Evolutionary conservation across 1,139 yeast species (phyloP).

Genomic region (Pneumocystis murina): DNA sequence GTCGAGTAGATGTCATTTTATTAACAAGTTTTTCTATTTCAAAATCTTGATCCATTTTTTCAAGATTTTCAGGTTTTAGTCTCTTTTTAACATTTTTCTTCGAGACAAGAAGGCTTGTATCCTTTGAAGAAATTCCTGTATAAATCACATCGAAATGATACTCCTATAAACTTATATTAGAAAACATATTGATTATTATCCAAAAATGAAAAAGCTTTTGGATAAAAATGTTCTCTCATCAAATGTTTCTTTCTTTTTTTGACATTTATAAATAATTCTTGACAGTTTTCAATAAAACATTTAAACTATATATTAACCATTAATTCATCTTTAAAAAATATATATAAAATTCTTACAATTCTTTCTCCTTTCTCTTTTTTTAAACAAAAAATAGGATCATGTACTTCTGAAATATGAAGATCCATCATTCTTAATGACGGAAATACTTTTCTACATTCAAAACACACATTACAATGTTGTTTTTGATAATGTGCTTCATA

Average conservation of each 20-base stretch:
- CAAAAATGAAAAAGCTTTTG: conserved; percentile 28
- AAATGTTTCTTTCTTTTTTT: conserved; percentile 34
- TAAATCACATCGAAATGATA: neutral
- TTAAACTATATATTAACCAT: conserved; percentile 17
- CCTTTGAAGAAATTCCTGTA: neutral
- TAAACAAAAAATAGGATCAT: conserved; percentile 35
- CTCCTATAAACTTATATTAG: neutral
- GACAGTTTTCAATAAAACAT: conserved; percentile 32
- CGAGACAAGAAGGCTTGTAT: neutral
- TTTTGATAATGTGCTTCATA: conserved; percentile 12
- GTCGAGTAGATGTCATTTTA: neutral
- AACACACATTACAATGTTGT: conserved; percentile 24
- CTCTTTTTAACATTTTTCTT: neutral
- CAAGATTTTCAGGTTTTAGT: neutral
- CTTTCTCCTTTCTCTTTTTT: conserved; percentile 28
- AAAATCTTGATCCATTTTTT: neutral
- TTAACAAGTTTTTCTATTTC: neutral
- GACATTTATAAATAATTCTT: conserved; percentile 23
- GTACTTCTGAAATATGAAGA: conserved; percentile 39
- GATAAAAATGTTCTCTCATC: conserved; percentile 37
- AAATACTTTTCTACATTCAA: conserved; percentile 30
- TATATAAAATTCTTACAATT: conserved; percentile 2
- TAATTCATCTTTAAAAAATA: neutral
- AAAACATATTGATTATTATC: neutral
- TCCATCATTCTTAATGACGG: conserved; percentile 30